phyloP scores from a whole-genome alignment of 2,329 filamentous ascomycete genomes.

The Pseudocercospora crystallina region DNA sequence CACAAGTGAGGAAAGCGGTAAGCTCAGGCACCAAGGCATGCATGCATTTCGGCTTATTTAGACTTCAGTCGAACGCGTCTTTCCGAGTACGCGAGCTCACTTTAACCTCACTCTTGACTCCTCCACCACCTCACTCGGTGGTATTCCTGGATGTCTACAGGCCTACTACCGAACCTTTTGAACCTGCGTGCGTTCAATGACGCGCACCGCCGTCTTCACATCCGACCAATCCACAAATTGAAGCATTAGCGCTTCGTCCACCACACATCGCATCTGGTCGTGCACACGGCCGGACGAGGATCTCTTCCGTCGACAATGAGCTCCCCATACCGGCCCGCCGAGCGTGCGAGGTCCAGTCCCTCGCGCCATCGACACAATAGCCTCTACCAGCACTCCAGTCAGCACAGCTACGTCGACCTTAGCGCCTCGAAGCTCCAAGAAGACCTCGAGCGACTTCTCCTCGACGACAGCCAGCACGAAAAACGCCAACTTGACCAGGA shows the following conservation, averaged over 20 bases:
- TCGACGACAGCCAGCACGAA: conserved; percentile 19
- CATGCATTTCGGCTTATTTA: too few relatives aligned
- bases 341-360: conserved; percentile 17
- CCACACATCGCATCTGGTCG: too few relatives aligned
- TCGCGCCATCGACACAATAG: conserved; percentile 12
- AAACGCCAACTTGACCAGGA: conserved; percentile 21
- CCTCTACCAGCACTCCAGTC: conserved; percentile 1
- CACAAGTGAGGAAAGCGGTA: background rate
- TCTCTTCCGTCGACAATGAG: conserved; percentile 11
- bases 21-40: too few relatives aligned
- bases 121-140: too few relatives aligned
- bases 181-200: too few relatives aligned
- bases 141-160: too few relatives aligned
- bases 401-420: conserved; percentile 5
- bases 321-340: conserved; percentile 14
- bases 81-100: too few relatives aligned
- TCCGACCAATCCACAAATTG: background rate
- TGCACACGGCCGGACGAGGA: too few relatives aligned
- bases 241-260: background rate
- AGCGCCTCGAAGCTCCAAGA: conserved; percentile 13
- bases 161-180: too few relatives aligned
- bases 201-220: too few relatives aligned
- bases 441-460: conserved; percentile 17
- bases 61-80: too few relatives aligned
- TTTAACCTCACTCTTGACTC: too few relatives aligned